Evolutionary conservation across 2,329 filamentous ascomycete genomes (phyloP).

Genomic region (Arachnomyces sp.): DNA sequence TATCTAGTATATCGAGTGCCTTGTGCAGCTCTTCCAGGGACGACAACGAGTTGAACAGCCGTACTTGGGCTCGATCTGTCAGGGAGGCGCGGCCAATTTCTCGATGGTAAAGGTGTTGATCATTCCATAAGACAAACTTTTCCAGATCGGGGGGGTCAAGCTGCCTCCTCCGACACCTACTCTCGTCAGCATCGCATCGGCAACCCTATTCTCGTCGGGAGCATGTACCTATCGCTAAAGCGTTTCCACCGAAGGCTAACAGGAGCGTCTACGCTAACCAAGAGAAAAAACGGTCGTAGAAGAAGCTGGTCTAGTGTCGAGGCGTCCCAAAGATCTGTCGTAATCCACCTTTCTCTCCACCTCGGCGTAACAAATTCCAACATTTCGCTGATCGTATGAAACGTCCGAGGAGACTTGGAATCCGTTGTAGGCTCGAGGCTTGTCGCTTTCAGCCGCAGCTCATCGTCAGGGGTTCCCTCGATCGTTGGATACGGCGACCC

Average conservation of each 20-base stretch:
- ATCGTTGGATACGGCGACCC: slow-evolving; percentile 17
- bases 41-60: slow-evolving; percentile 74
- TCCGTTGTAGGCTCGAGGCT: slow-evolving; percentile 14
- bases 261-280: slow-evolving; percentile 86
- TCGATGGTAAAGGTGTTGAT: slow-evolving; percentile 64
- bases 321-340: slow-evolving; percentile 70
- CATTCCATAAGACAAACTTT: slow-evolving; percentile 55
- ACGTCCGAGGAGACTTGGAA: slow-evolving; percentile 30
- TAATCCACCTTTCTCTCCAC: slow-evolving; percentile 81
- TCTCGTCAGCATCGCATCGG: slow-evolving; percentile 4
- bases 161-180: slow-evolving; percentile 41
- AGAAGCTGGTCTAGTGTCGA: slow-evolving; percentile 64
- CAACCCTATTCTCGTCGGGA: background rate
- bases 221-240: slow-evolving; percentile 50
- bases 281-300: slow-evolving; percentile 81
- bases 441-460: slow-evolving; percentile 21
- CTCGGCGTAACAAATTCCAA: slow-evolving; percentile 76
- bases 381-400: slow-evolving; percentile 57
- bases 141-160: slow-evolving; percentile 47
- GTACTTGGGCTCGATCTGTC: slow-evolving; percentile 71
- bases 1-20: slow-evolving; percentile 64
- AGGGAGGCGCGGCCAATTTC: slow-evolving; percentile 62
- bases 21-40: slow-evolving; percentile 63
- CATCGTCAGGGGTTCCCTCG: slow-evolving; percentile 19
- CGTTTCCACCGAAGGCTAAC: slow-evolving; percentile 75